Conservation (phyloP, 2,329 filamentous ascomycete genomes). For the Claviceps paspali region DNA sequence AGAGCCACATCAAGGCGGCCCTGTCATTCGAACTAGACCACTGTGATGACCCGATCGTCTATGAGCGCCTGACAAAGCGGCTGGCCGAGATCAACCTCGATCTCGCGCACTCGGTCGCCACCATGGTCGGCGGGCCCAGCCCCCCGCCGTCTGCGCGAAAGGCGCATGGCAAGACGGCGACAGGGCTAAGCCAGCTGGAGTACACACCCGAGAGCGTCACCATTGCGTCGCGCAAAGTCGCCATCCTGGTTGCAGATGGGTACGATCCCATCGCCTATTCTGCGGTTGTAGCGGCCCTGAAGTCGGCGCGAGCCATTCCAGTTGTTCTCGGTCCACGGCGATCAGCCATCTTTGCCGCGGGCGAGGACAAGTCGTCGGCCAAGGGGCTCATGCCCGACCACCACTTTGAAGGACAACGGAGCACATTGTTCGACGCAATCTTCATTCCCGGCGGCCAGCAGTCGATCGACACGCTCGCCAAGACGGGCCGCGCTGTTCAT, state of each 20-base stretch:
- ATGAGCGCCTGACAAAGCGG: constrained; percentile 51
- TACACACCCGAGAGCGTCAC: constrained; percentile 47
- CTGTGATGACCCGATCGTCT: constrained; percentile 65
- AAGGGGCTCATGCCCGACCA: constrained; percentile 54
- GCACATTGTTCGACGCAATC: constrained; percentile 66
- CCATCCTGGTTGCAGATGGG: constrained; percentile 63
- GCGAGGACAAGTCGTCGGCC: constrained; percentile 34
- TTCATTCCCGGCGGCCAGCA: constrained; percentile 60
- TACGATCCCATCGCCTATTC: constrained; percentile 53
- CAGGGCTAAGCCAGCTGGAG: constrained; percentile 53
- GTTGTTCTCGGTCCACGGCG: constrained; percentile 59
- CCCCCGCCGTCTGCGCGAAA: constrained; percentile 40
- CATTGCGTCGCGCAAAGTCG: constrained; percentile 56
- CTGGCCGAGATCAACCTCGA: constrained; percentile 57
- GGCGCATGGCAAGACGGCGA: constrained; percentile 47
- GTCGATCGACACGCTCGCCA: constrained; percentile 44
- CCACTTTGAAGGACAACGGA: constrained; percentile 65
- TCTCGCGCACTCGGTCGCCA: constrained; percentile 53
- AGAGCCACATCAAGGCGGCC: constrained; percentile 55
- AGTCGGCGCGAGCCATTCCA: constrained; percentile 47
- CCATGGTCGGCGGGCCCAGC: constrained; percentile 52
- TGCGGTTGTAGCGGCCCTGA: constrained; percentile 47
- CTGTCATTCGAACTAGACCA: constrained; percentile 67
- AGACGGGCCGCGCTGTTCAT: constrained; percentile 58
- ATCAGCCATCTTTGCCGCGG: constrained; percentile 47